Percentiles rank a stretch among this genome's conserved stretches.
Evolutionary conservation across 2,329 filamentous ascomycete species (phyloP).

Genomic region (Colletotrichum camelliae): DNA sequence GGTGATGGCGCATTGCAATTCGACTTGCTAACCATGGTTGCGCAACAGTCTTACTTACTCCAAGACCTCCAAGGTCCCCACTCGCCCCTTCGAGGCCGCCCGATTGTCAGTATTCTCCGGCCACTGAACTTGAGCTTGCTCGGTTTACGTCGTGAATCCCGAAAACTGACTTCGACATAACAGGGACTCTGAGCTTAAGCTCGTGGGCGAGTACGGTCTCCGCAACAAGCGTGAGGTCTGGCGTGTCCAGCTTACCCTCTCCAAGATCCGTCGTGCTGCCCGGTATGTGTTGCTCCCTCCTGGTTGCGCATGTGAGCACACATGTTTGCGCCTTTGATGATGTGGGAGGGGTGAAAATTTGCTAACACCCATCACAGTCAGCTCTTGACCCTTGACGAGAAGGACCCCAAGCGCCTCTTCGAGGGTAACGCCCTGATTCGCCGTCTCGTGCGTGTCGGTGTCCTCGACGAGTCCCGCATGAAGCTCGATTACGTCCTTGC

Average conservation of each 20-base stretch:
- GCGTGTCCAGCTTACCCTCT: slow-evolving; percentile 99
- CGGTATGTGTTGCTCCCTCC: slow-evolving; percentile 66
- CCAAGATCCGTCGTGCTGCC: slow-evolving; percentile 99
- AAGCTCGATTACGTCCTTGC: slow-evolving; percentile 99
- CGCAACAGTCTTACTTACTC: slow-evolving; percentile 73
- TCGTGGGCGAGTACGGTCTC: slow-evolving; percentile 99
- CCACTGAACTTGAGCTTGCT: slow-evolving; percentile 99
- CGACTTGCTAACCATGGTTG: slow-evolving; percentile 21
- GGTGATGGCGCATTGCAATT: background rate
- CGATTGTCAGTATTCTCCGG: slow-evolving; percentile 97
- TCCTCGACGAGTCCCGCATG: slow-evolving; percentile 99
- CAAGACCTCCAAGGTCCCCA: slow-evolving; percentile 99
- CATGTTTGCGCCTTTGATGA: background rate
- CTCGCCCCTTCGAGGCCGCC: slow-evolving; percentile 98
- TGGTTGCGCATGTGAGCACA: background rate
- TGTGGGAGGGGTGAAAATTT: background rate
- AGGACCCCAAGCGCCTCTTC: slow-evolving; percentile 99
- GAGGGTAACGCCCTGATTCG: slow-evolving; percentile 99
- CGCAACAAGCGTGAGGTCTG: slow-evolving; percentile 99
- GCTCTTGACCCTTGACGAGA: slow-evolving; percentile 99
- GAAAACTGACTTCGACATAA: slow-evolving; percentile 67
- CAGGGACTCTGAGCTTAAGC: slow-evolving; percentile 99
- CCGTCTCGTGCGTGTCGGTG: slow-evolving; percentile 99
- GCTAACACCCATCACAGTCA: slow-evolving; percentile 68
- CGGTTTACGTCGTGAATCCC: slow-evolving; percentile 84